Evolutionary conservation across 306 rosid genomes (phyloP), one percentile per base, ranked within the genome.

Genomic region (Lotus japonicus): DNA sequence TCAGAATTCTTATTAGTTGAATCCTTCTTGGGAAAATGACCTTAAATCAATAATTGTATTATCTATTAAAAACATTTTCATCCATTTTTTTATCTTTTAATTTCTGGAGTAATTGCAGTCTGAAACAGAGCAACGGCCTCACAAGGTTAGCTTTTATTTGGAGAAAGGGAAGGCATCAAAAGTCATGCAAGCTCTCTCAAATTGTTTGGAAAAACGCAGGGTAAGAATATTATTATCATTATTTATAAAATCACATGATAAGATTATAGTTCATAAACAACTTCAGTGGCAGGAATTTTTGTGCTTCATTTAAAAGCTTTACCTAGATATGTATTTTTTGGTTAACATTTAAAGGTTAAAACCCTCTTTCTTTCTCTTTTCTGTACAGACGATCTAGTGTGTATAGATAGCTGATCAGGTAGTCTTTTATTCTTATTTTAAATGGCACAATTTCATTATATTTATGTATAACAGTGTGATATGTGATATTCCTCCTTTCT

Each of bases 71-170:
- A 51, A 11, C 43, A 76, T 59, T 57, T 23, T 21, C 61, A 15
- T 60, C 59, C 59, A 61, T 59, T 31, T 64, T 2, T 23, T 6
- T 57, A 4, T 73, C 18, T 65, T 68, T 66, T 14, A 21, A 56
- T 64, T 56, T 61, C 39, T 83, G 81, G 74, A 33, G 71, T 71
- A 44, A 57, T 73, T 79, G 77, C 80, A 92, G 97, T 58, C 87
- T 9, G 86, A 87, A 69, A 77, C 85, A 28, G 90, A 89, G 63
- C 96, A 92, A 70, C 82, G 92, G 16, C 90, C 96, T 52, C 90
- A 84, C 83, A 92, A 92, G 73, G 87, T 89, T 72, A 87, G 97
- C 95, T 92, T 92, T 70, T 89, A 66, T 59, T 66, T 92, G 50
- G 89, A 86, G 64, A 82, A 89, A 87, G 83, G 17, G 51, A 66